Percentiles rank a stretch among this genome's conserved stretches.
These are phyloP conservation scores for Tremella yokohamensis DNA, from an alignment of 768 basidiomycete genomes.

Conservation along the genomic window DNA sequence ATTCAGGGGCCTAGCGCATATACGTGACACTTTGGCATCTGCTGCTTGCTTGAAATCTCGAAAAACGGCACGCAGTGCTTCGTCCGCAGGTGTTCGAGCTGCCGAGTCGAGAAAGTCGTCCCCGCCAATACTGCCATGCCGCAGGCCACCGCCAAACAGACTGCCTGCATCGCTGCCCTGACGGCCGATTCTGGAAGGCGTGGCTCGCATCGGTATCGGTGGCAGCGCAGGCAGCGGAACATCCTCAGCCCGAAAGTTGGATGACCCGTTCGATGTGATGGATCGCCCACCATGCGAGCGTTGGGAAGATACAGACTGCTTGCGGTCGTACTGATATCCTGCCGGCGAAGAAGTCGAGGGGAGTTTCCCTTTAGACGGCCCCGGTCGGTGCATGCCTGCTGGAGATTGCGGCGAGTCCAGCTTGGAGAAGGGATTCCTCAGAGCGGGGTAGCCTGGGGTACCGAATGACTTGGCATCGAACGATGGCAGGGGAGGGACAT, in stretches of 20 bases:
- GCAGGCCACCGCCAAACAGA: constrained; percentile 18
- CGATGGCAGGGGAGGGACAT: constrained; percentile 34
- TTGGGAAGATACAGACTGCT: constrained; percentile 32
- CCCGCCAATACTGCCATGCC: constrained; percentile 48
- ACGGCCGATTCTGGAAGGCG: constrained; percentile 28
- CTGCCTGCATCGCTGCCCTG: constrained; percentile 38
- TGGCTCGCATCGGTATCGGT: constrained; percentile 34
- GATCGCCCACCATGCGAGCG: constrained; percentile 34
- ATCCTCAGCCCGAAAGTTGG: constrained; percentile 34
- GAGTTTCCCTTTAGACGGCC: constrained; percentile 6
- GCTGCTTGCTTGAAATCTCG: constrained; percentile 77
- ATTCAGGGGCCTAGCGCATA: constrained; percentile 69
- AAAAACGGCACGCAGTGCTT: constrained; percentile 81
- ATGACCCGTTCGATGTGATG: constrained; percentile 35
- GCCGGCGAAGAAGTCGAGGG: constrained; percentile 23
- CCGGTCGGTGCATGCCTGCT: constrained; percentile 4
- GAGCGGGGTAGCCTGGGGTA: constrained; percentile 33
- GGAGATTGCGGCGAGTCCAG: constrained; percentile 36
- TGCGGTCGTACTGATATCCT: constrained; percentile 25
- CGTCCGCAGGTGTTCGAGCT: constrained; percentile 79
- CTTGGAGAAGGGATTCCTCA: constrained; percentile 45
- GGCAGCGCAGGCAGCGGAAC: constrained; percentile 38
- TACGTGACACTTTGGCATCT: constrained; percentile 72
- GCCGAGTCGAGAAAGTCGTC: constrained; percentile 62
- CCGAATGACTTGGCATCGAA: constrained; percentile 25